Base-by-base conservation (phyloP, 208 protist species). In the Porcisia deanei region DNA sequence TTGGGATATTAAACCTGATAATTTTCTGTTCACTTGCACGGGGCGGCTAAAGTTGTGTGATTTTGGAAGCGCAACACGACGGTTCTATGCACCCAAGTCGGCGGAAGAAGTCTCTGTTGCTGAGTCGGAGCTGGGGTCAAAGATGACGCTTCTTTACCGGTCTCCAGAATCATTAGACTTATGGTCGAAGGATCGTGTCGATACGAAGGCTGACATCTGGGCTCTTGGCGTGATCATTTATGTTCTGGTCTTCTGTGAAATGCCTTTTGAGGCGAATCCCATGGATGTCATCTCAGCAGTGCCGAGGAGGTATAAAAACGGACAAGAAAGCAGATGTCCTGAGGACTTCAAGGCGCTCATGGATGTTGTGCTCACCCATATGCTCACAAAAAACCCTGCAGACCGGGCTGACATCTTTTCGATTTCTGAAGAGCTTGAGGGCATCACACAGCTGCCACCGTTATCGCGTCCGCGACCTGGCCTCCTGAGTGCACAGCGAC, bases 141-240 rank as follows among this genome's bases (percentile, higher is more conserved):
- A 86, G 66, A 99, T 98, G 75, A 99, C 97, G 0, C 55, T 97
- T 20, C 77, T 88, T 2, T 99, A 98, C 80, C 84, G 98, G 16
- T 74, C 97, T n/a, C 98, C 98, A 1, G 98, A 99, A 72, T 97
- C 98, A 79, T 71, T 98, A 30, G 97, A 99, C 80, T 81, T 99
- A 39, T 99, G 94, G 85, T 80, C 82, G 43, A 85, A 89, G 20
- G 76, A 98, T 12, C 66, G 73, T 1, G 94, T 99, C 18, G 91
- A 90, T 55, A 91, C 92, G 10, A 98, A 98, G 57, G 85, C 82
- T 14, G 98, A 99, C 67, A 84, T 99, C 25, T 99, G 98, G 98
- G 87, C 95, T 49, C 76, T 99, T 3, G 97, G 98, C 1, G 98
- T 98, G 55, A 66, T 99, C n/a, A 85, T 99, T 4, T 99, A 98